phyloP scores from a whole-genome alignment of 768 basidiomycete genomes.

The Lactarius hengduanensis region DNA sequence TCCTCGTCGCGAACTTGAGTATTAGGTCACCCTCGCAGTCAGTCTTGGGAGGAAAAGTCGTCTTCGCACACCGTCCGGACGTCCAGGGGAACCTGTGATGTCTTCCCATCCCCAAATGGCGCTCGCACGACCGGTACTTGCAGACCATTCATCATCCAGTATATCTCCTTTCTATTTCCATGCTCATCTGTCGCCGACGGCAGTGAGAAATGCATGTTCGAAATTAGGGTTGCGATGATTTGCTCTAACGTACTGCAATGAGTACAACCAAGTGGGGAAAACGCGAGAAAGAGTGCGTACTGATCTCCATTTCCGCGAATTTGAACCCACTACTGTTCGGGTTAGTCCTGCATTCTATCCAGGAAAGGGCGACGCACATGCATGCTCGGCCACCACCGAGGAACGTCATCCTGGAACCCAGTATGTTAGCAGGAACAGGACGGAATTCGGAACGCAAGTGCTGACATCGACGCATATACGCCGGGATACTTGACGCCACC shows the following conservation, averaged over 20 bases:
- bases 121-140: slow-evolving; percentile 41
- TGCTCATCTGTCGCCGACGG: slow-evolving; percentile 34
- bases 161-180: slow-evolving; percentile 38
- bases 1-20: too few species aligned
- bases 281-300: neutral
- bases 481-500: slow-evolving; percentile 28
- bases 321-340: neutral
- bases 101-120: slow-evolving; percentile 37
- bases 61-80: slow-evolving; percentile 33
- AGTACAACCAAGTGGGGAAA: neutral
- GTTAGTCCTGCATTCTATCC: neutral
- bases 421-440: neutral
- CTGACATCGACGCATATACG: slow-evolving; percentile 30
- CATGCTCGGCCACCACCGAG: neutral
- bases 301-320: slow-evolving; percentile 1
- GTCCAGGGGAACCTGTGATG: slow-evolving; percentile 37
- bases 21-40: neutral
- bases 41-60: slow-evolving; percentile 32
- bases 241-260: slow-evolving; percentile 34
- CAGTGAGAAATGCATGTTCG: slow-evolving; percentile 38
- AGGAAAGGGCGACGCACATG: neutral
- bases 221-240: slow-evolving; percentile 38
- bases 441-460: neutral
- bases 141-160: slow-evolving; percentile 39
- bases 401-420: neutral